These are phyloP conservation scores for Tolypocladium ophioglossoides DNA, from an alignment of 2,329 filamentous ascomycete species.

Conservation along the genomic window DNA sequence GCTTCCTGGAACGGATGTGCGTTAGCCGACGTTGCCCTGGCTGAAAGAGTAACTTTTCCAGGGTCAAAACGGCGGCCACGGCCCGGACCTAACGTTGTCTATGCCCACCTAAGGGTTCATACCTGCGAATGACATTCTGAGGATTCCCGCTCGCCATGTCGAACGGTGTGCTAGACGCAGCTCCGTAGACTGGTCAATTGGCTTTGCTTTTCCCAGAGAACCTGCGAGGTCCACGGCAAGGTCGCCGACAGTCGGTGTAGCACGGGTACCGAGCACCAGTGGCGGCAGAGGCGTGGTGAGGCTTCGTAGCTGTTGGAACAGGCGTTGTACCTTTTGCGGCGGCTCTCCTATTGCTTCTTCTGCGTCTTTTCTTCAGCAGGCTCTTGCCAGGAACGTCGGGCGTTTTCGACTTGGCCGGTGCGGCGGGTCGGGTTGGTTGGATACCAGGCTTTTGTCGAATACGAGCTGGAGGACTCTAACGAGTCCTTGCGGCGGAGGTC, in stretches of 20 bases:
- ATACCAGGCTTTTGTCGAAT: conserved; percentile 12
- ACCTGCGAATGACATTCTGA: conserved; percentile 57
- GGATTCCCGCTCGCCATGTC: conserved; percentile 34
- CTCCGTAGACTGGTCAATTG: not conserved
- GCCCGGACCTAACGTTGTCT: not conserved
- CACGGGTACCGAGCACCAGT: not conserved
- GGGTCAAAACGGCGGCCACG: not conserved
- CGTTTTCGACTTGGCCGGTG: conserved; percentile 13
- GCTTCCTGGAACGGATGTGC: conserved; percentile 52
- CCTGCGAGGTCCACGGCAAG: not conserved
- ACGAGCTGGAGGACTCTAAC: not conserved
- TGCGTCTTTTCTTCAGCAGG: not conserved
- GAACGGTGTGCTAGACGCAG: conserved; percentile 6
- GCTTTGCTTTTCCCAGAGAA: not conserved
- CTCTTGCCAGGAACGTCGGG: conserved; percentile 3
- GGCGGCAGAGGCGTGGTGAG: not conserved
- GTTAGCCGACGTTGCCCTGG: not conserved
- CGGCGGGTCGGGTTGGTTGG: conserved; percentile 18
- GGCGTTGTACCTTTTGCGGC: not conserved
- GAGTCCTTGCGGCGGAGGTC: not conserved
- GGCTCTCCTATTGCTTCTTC: not conserved
- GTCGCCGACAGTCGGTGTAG: not conserved
- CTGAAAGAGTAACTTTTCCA: not conserved
- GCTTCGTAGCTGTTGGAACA: not conserved
- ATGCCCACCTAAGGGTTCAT: conserved; percentile 11